phyloP scores from a whole-genome alignment of 1,284 basidiomycete species.

The Ceratobasidium papillatum region DNA sequence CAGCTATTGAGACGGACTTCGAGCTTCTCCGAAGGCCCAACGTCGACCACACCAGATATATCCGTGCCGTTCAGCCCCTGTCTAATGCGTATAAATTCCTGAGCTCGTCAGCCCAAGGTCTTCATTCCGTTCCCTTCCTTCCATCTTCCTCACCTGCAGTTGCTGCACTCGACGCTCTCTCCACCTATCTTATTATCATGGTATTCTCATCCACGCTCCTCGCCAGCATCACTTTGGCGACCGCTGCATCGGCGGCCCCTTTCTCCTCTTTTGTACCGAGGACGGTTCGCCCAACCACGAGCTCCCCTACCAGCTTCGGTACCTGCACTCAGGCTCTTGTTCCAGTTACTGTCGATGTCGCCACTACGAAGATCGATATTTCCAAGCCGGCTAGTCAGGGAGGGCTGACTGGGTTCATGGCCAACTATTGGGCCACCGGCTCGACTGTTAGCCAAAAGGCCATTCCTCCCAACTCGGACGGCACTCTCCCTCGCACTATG shows the following conservation, averaged over 20 bases:
- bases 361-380: neutral
- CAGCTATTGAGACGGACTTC: neutral
- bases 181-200: constrained; percentile 29
- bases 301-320: constrained; percentile 13
- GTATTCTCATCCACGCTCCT: constrained; percentile 28
- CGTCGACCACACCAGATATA: neutral
- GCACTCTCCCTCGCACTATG: neutral
- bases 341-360: constrained; percentile 24
- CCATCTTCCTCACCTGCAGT: constrained; percentile 7
- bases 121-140: neutral
- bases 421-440: constrained; percentile 26
- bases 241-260: constrained; percentile 35
- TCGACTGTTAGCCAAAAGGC: constrained; percentile 8
- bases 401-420: constrained; percentile 20
- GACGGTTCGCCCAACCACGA: neutral
- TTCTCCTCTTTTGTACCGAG: neutral
- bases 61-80: neutral
- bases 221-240: constrained; percentile 39
- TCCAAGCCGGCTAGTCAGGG: constrained; percentile 6
- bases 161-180: constrained; percentile 10
- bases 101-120: neutral
- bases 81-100: neutral
- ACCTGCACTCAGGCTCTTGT: constrained; percentile 13
- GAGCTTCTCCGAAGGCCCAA: neutral
- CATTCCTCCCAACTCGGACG: constrained; percentile 15